A percentile compares a stretch with the other conserved stretches of the same genome.
Evolutionary conservation across 805 yeast genomes (phyloP).

Genomic region (Komagataella mondaviorum): DNA sequence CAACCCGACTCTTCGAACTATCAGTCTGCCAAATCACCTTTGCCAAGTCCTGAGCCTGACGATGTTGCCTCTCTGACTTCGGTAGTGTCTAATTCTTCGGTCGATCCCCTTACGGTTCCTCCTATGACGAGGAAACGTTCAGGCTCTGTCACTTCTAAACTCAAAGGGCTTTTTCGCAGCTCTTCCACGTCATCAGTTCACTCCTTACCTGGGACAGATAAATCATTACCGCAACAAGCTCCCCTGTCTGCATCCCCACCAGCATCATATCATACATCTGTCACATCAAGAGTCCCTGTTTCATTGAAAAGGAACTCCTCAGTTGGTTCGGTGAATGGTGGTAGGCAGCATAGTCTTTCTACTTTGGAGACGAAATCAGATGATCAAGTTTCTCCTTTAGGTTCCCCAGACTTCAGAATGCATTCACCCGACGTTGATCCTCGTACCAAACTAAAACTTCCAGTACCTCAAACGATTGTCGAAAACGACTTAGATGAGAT

Average conservation of each 20-base stretch:
- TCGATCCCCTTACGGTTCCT: neutral
- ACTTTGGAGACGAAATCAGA: neutral
- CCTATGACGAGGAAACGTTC: neutral
- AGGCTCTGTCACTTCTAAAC: neutral
- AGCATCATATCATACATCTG: neutral
- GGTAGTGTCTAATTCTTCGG: neutral
- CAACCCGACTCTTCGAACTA: neutral
- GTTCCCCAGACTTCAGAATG: neutral
- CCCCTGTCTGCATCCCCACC: neutral
- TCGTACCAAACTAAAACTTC: constrained; percentile 12
- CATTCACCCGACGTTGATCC: neutral
- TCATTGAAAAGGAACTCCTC: neutral
- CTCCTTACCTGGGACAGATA: neutral
- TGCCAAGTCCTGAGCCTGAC: neutral
- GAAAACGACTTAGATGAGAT: constrained; percentile 20
- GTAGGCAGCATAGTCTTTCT: neutral
- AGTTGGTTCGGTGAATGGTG: neutral
- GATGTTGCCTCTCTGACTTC: neutral
- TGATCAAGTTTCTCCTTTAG: neutral
- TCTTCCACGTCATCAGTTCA: neutral
- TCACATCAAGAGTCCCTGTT: neutral
- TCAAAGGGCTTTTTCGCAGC: neutral
- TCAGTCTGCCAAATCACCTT: neutral
- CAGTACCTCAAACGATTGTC: constrained; percentile 15
- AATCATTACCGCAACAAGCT: neutral